Percentiles rank a stretch among this genome's conserved stretches.
Evolutionary conservation across 73 alveolate genomes (phyloP).

Genomic region (Symbiodinium natans): DNA sequence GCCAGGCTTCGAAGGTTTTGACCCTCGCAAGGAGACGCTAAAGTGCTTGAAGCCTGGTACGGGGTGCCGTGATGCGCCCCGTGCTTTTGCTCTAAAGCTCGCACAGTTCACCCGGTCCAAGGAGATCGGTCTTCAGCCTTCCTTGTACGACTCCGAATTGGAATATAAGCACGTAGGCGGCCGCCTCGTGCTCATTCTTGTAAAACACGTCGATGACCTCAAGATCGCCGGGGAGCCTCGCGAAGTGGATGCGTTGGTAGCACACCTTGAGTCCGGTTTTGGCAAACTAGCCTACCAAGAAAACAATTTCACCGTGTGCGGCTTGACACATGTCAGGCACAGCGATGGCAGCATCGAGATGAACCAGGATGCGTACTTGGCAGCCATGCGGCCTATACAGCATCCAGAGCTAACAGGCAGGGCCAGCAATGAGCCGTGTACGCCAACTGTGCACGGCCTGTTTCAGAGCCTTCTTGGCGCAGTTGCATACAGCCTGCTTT

Average conservation of each 20-base stretch:
- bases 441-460: neutral
- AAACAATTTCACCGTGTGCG: neutral
- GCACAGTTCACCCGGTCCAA: neutral
- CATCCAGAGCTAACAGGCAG: constrained; percentile 27
- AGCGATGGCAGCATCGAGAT: neutral
- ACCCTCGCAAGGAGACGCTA: neutral
- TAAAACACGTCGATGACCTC: constrained; percentile 25
- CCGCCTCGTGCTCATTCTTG: neutral
- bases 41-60: constrained; percentile 28
- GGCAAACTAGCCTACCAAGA: neutral
- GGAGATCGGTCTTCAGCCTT: neutral
- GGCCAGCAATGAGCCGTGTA: neutral
- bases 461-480: neutral
- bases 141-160: constrained; percentile 3
- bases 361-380: neutral
- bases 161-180: neutral
- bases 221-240: neutral
- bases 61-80: constrained; percentile 46
- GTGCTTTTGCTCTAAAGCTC: neutral
- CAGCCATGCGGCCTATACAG: neutral
- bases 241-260: neutral
- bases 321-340: constrained; percentile 15
- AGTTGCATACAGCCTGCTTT: neutral
- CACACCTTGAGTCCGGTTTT: neutral
- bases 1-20: neutral